Evolutionary conservation across 2,329 filamentous ascomycete species (phyloP).

Genomic region (Exophiala alcalophila): DNA sequence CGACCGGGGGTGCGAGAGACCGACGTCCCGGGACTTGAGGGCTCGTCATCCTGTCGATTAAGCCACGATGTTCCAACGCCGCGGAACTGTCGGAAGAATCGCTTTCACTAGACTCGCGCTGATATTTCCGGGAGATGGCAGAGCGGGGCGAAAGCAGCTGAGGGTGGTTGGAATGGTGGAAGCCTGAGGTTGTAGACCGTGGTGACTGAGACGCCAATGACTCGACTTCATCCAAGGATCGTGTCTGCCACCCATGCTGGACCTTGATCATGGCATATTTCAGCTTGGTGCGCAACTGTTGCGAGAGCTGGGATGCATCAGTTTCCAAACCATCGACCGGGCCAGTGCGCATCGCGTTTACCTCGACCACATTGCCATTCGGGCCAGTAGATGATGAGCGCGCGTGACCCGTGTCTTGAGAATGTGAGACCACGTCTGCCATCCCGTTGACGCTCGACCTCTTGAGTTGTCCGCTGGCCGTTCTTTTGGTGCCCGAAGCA

Average conservation of each 20-base stretch:
- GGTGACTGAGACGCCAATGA: conserved; percentile 69
- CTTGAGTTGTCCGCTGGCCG: conserved; percentile 26
- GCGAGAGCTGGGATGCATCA: conserved; percentile 59
- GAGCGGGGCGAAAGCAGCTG: conserved; percentile 51
- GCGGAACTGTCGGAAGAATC: conserved; percentile 29
- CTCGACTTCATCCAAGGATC: conserved; percentile 74
- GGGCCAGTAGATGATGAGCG: conserved; percentile 20
- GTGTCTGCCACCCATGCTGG: conserved; percentile 81
- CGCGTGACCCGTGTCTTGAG: conserved; percentile 13
- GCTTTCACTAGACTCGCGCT: conserved; percentile 29
- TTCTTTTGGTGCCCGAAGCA: conserved; percentile 23
- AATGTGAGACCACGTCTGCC: conserved; percentile 13
- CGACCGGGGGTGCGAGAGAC: conserved; percentile 43
- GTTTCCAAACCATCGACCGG: neutral
- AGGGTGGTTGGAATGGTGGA: conserved; percentile 50
- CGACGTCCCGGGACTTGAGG: conserved; percentile 17
- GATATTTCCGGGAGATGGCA: conserved; percentile 32
- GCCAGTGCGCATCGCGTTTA: conserved; percentile 1
- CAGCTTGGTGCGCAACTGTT: conserved; percentile 76
- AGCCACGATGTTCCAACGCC: conserved; percentile 18
- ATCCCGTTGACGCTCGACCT: conserved; percentile 22
- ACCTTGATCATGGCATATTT: conserved; percentile 95
- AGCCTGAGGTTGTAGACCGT: conserved; percentile 56
- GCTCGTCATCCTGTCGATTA: conserved; percentile 12
- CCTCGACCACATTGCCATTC: conserved; percentile 26